These are phyloP conservation scores for Vitis riparia DNA, from an alignment of 164 flowering plant species.

Conservation along the genomic window DNA sequence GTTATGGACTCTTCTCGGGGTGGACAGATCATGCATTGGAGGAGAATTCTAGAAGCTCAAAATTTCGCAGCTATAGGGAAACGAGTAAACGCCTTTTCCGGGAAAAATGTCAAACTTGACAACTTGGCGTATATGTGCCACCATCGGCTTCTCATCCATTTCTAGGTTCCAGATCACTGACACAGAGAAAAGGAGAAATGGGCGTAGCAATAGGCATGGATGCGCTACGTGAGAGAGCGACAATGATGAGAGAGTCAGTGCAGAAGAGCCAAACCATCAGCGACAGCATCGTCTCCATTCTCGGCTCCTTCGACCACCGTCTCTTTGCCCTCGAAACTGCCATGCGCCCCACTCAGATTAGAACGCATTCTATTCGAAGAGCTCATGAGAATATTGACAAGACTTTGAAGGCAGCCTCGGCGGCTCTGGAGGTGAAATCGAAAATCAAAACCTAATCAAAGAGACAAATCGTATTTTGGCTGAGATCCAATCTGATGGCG, in stretches of 20 bases:
- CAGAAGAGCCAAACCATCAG: constrained; percentile 81
- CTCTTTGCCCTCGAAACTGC: constrained; percentile 91
- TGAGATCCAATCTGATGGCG: constrained; percentile 77
- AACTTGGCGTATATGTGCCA: too few species aligned
- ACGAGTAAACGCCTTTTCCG: too few species aligned
- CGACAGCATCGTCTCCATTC: constrained; percentile 70
- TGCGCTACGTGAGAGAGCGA: constrained; percentile 57
- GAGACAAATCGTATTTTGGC: constrained; percentile 64
- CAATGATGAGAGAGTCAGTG: constrained; percentile 71
- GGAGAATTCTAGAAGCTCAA: too few species aligned
- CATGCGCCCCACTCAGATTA: constrained; percentile 95
- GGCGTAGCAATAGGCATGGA: constrained; percentile 38
- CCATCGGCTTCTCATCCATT: too few species aligned
- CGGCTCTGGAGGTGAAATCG: constrained; percentile 43
- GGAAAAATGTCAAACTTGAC: too few species aligned
- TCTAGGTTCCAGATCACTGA: too few species aligned
- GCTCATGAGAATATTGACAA: too few species aligned
- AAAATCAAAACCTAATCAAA: constrained; percentile 43
- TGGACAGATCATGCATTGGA: too few species aligned
- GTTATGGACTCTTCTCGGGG: too few species aligned
- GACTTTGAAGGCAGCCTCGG: constrained; percentile 37
- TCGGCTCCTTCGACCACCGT: constrained; percentile 93
- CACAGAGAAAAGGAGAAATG: background rate
- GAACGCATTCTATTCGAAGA: too few species aligned
- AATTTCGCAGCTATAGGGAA: too few species aligned